phyloP scores from a whole-genome alignment of 192 early-diverging fungal species.

The Coemansia sp. region DNA sequence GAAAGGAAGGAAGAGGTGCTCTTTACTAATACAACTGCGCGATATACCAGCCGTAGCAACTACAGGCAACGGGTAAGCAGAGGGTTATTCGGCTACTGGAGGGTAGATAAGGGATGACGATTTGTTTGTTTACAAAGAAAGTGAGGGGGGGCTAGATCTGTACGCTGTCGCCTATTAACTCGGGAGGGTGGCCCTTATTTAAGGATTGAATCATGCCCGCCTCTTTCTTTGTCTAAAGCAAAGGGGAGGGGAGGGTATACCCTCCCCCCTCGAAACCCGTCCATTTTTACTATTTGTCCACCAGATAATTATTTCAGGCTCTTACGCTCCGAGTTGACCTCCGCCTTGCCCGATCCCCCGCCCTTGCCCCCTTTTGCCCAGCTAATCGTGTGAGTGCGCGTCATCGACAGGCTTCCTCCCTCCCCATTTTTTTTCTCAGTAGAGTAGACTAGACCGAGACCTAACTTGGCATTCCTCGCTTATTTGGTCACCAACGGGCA shows the following conservation, averaged over 20 bases:
- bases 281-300: not conserved
- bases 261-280: not conserved
- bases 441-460: not conserved
- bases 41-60: not conserved
- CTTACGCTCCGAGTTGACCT: not conserved
- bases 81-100: not conserved
- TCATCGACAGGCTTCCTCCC: not conserved
- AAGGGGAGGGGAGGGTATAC: not conserved
- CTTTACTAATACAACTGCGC: not conserved
- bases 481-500: not conserved
- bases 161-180: not conserved
- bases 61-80: not conserved
- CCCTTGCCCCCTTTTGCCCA: not conserved
- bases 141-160: not conserved
- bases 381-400: not conserved
- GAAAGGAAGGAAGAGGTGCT: not conserved
- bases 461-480: not conserved
- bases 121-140: slow-evolving; percentile 6
- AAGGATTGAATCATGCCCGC: not conserved
- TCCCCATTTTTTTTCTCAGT: not conserved
- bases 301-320: not conserved
- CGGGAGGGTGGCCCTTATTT: not conserved
- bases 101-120: not conserved
- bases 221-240: not conserved
- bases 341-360: not conserved